These are phyloP conservation scores for Aspergillus novoparasiticus DNA, from an alignment of 2,329 filamentous ascomycete species.

Conservation along the genomic window DNA sequence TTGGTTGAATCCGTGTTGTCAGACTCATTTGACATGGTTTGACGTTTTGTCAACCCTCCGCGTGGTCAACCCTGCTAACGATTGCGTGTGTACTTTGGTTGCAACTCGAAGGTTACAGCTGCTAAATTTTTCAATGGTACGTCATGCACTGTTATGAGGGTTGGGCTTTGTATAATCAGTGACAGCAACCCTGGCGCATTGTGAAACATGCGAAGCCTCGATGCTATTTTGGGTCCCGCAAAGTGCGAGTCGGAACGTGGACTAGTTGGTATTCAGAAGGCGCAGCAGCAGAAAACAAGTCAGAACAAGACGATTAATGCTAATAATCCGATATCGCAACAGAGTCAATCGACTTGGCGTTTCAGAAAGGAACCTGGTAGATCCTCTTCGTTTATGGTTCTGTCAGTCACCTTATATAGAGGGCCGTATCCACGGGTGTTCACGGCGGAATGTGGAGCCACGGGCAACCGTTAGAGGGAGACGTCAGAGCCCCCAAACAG, in stretches of 20 bases:
- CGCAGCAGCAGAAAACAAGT: neutral
- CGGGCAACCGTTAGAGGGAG: neutral
- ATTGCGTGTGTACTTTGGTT: neutral
- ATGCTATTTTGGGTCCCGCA: neutral
- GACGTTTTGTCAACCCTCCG: neutral
- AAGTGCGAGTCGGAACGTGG: too few species aligned
- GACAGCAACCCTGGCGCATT: neutral
- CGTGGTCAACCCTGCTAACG: neutral
- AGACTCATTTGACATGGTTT: conserved; percentile 21
- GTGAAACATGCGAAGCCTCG: neutral
- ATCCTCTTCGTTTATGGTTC: neutral
- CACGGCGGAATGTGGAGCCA: neutral
- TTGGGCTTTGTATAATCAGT: neutral
- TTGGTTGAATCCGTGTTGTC: conserved; percentile 5
- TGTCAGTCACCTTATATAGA: neutral
- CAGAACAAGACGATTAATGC: neutral
- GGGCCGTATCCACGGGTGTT: neutral
- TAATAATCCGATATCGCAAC: neutral
- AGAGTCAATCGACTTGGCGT: neutral
- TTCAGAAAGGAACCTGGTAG: neutral
- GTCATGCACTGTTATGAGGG: neutral
- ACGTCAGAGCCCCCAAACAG: neutral
- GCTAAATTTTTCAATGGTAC: neutral
- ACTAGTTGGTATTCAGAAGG: neutral
- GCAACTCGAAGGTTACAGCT: neutral